These are phyloP conservation scores for Cyberlindnera japonica DNA, from an alignment of 805 yeast species.

Conservation along the genomic window DNA sequence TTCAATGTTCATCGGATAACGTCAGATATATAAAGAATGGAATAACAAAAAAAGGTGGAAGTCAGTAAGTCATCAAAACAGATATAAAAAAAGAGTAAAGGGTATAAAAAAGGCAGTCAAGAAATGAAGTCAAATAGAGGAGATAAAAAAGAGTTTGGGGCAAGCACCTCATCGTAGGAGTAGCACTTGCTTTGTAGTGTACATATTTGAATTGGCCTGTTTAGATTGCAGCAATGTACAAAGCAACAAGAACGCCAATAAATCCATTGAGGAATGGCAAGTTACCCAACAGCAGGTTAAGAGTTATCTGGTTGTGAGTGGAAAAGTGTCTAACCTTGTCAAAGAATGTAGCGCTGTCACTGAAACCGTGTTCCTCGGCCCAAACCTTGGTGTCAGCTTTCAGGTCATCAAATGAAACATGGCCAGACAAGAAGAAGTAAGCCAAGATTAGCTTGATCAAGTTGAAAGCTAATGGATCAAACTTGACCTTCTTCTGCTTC, in stretches of 20 bases:
- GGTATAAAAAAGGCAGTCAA: not conserved
- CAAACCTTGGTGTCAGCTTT: conserved; percentile 27
- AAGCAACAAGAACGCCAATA: conserved; percentile 32
- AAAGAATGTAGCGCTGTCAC: conserved; percentile 15
- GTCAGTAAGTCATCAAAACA: not conserved
- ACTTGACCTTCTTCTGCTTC: conserved; percentile 33
- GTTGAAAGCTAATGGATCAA: conserved; percentile 54
- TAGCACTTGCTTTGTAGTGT: not conserved
- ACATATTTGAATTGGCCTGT: not conserved
- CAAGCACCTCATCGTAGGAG: not conserved
- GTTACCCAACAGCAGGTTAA: conserved; percentile 31
- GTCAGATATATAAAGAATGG: not conserved
- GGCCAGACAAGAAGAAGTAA: conserved; percentile 31
- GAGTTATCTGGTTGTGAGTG: conserved; percentile 25
- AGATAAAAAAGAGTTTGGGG: not conserved
- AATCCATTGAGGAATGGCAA: conserved; percentile 30
- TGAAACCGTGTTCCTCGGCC: conserved; percentile 28
- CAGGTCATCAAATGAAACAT: conserved; percentile 28
- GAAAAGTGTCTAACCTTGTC: conserved; percentile 20
- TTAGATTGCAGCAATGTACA: conserved; percentile 28
- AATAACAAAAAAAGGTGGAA: not conserved
- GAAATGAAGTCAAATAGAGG: not conserved
- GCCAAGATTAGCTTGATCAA: conserved; percentile 43
- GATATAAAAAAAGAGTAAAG: not conserved
- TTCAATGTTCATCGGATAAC: not conserved